A percentile compares a stretch with the other conserved stretches of the same genome.
These are phyloP conservation scores for Ceratocystis destructans DNA, from an alignment of 2,329 filamentous ascomycete species.

Conservation along the genomic window DNA sequence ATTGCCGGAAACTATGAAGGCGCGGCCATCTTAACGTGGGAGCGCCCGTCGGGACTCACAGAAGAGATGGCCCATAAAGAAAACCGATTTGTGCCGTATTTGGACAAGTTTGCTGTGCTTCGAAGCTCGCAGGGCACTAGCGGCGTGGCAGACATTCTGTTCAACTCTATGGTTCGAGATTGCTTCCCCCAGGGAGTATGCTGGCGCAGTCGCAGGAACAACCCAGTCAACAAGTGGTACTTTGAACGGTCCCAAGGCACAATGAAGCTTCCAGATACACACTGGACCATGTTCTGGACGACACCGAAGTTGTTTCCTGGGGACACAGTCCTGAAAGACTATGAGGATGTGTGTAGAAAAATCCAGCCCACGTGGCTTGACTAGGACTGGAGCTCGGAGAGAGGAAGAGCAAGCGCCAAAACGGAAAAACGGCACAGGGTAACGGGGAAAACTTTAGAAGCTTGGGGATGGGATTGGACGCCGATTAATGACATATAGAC, in stretches of 20 bases:
- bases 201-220: slow-evolving; percentile 79
- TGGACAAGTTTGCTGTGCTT: slow-evolving; percentile 94
- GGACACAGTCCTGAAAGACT: slow-evolving; percentile 46
- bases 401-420: no score
- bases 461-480: neutral
- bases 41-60: slow-evolving; percentile 50
- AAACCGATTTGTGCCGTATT: slow-evolving; percentile 68
- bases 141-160: slow-evolving; percentile 89
- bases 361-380: slow-evolving; percentile 52
- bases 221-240: slow-evolving; percentile 99
- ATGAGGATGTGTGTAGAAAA: slow-evolving; percentile 58
- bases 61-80: slow-evolving; percentile 41
- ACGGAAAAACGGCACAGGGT: neutral
- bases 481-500: neutral
- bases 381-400: neutral
- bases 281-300: slow-evolving; percentile 99
- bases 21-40: slow-evolving; percentile 89
- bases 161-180: slow-evolving; percentile 82
- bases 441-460: neutral
- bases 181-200: slow-evolving; percentile 84
- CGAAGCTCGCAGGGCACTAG: slow-evolving; percentile 78
- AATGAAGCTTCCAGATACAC: slow-evolving; percentile 63
- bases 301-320: slow-evolving; percentile 49
- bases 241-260: slow-evolving; percentile 80
- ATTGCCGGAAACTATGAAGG: slow-evolving; percentile 95